These are phyloP conservation scores for Phylloporus sp. DNA, from an alignment of 768 basidiomycete genomes.

Conservation along the genomic window DNA sequence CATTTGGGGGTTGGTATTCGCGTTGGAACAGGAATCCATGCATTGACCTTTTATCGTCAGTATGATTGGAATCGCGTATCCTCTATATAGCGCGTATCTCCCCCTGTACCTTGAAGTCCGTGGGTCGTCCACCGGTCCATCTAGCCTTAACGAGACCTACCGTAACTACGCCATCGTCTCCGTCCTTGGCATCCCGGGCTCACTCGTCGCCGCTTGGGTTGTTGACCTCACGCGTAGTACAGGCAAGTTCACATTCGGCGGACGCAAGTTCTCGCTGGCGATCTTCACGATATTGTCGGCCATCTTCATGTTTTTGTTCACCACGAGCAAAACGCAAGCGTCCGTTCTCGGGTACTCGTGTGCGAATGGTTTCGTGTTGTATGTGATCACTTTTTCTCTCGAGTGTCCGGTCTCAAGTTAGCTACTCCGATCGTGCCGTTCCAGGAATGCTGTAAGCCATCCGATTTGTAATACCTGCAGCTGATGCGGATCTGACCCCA, in stretches of 20 bases:
- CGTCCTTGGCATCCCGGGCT: constrained; percentile 44
- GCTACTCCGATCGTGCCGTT: neutral
- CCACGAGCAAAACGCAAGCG: constrained; percentile 39
- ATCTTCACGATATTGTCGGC: constrained; percentile 42
- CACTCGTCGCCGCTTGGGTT: constrained; percentile 42
- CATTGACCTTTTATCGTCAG: constrained; percentile 18
- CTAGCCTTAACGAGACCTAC: constrained; percentile 34
- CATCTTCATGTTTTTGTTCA: constrained; percentile 50
- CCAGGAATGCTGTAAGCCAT: constrained; percentile 35
- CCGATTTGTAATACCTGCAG: neutral
- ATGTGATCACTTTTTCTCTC: constrained; percentile 12
- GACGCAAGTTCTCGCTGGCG: constrained; percentile 46
- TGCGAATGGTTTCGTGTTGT: constrained; percentile 40
- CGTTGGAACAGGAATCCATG: neutral
- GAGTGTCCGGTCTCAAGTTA: no score
- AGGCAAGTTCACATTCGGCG: constrained; percentile 36
- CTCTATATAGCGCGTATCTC: constrained; percentile 50
- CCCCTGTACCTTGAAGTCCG: constrained; percentile 43
- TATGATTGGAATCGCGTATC: constrained; percentile 51
- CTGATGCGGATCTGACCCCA: neutral
- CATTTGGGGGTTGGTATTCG: constrained; percentile 44
- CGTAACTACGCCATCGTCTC: constrained; percentile 50
- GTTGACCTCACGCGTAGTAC: constrained; percentile 41
- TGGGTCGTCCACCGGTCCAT: constrained; percentile 21
- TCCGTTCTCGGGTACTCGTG: constrained; percentile 47